Conservation (phyloP, 805 yeast genomes). For the Metschnikowia amazonensis region DNA sequence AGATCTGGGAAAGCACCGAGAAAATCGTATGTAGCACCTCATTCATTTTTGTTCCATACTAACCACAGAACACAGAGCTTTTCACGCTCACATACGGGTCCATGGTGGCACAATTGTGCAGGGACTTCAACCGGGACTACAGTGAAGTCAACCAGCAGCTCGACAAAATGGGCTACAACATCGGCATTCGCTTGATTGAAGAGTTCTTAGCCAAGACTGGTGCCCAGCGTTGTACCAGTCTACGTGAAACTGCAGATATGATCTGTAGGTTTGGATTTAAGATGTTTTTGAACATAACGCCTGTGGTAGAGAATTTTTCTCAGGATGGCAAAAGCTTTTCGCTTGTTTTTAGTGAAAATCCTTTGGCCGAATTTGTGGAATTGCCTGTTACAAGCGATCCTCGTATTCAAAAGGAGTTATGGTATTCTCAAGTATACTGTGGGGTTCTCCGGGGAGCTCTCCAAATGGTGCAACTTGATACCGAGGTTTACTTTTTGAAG, state of each 20-base stretch:
- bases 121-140: conserved; percentile 75
- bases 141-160: conserved; percentile 75
- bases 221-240: conserved; percentile 72
- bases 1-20: conserved; percentile 86
- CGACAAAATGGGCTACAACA: conserved; percentile 92
- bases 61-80: conserved; percentile 72
- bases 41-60: conserved; percentile 1
- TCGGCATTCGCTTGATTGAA: conserved; percentile 86
- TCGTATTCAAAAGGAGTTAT: conserved; percentile 62
- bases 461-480: conserved; percentile 93
- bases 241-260: conserved; percentile 84
- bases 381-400: conserved; percentile 69
- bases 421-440: conserved; percentile 89
- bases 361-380: conserved; percentile 92
- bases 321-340: conserved; percentile 71
- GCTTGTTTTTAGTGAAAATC: conserved; percentile 75
- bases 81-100: conserved; percentile 95
- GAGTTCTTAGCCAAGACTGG: conserved; percentile 89
- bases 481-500: conserved; percentile 73
- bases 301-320: conserved; percentile 72
- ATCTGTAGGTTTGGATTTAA: conserved; percentile 86
- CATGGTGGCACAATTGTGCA: conserved; percentile 84
- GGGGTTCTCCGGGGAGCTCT: conserved; percentile 90
- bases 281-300: conserved; percentile 79
- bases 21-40: conserved; percentile 57